Percentiles rank a stretch among this genome's conserved stretches.
phyloP scores from a whole-genome alignment of 192 early-diverging fungal species.

The Coemansia guatemalensis region DNA sequence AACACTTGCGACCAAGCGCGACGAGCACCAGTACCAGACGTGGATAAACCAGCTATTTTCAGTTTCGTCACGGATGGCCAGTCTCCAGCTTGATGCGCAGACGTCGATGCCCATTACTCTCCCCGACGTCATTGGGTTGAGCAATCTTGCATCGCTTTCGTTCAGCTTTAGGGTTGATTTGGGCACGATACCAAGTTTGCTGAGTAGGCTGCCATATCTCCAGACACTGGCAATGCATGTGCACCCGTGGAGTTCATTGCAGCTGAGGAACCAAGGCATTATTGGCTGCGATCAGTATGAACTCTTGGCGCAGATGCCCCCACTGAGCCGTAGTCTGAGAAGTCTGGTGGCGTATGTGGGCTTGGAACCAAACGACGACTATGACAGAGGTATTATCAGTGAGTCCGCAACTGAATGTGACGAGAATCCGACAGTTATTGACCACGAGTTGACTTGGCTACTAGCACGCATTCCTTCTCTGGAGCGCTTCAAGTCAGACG shows the following conservation, averaged over 20 bases:
- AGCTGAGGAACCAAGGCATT: conserved; percentile 15
- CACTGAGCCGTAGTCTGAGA: conserved; percentile 27
- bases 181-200: conserved; percentile 29
- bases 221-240: conserved; percentile 29
- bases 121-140: conserved; percentile 41
- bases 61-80: conserved; percentile 20
- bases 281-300: conserved; percentile 14
- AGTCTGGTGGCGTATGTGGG: conserved; percentile 28
- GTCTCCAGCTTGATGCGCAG: conserved; percentile 30
- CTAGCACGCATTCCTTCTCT: conserved; percentile 36
- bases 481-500: conserved; percentile 21
- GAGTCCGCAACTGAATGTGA: too few species aligned
- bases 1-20: neutral
- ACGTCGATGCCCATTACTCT: conserved; percentile 15
- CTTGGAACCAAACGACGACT: conserved; percentile 4
- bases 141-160: conserved; percentile 19
- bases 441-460: conserved; percentile 35
- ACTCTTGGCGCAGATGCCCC: conserved; percentile 17
- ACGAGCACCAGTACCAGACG: conserved; percentile 20
- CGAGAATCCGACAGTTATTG: conserved; percentile 17
- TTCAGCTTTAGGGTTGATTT: conserved; percentile 42
- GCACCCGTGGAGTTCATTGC: conserved; percentile 25
- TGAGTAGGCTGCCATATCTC: conserved; percentile 22
- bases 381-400: neutral
- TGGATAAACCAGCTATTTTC: conserved; percentile 46